A percentile compares a stretch with the other conserved stretches of the same genome.
Evolutionary conservation across 129 eudicot species (phyloP).

Genomic region (Tagetes patula): DNA sequence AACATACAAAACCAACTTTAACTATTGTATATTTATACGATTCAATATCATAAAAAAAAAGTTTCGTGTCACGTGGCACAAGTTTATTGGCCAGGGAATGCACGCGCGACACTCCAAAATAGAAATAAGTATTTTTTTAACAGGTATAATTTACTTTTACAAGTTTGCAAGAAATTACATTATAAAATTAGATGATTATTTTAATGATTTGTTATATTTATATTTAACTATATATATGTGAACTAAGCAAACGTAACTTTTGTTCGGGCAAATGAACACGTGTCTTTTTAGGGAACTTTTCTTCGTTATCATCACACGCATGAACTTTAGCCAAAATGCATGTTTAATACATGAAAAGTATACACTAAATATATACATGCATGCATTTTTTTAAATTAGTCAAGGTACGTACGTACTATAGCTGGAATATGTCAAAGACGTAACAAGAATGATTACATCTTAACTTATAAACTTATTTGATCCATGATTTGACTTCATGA

Average conservation of each 20-base stretch:
- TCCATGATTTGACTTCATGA: background rate
- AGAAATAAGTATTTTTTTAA: no score
- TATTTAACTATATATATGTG: no score
- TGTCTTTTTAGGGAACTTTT: background rate
- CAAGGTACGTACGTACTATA: background rate
- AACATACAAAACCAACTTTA: no score
- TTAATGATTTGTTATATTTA: no score
- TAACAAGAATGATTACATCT: slow-evolving; percentile 17
- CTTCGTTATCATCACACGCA: slow-evolving; percentile 3
- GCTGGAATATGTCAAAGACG: slow-evolving; percentile 14
- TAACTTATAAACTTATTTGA: background rate
- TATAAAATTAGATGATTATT: no score
- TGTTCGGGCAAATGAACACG: background rate
- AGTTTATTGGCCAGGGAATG: no score
- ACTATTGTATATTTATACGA: no score
- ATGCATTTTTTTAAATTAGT: slow-evolving; percentile 21
- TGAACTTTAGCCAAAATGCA: background rate
- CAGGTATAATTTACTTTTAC: no score
- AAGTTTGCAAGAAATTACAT: no score
- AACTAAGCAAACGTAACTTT: background rate
- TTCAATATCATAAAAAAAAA: no score
- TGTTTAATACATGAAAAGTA: background rate
- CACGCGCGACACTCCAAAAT: no score
- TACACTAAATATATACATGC: background rate
- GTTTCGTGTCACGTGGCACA: no score